These are phyloP conservation scores for Rhizopus arrhizus DNA, from an alignment of 371 early-diverging fungal species.

Conservation along the genomic window DNA sequence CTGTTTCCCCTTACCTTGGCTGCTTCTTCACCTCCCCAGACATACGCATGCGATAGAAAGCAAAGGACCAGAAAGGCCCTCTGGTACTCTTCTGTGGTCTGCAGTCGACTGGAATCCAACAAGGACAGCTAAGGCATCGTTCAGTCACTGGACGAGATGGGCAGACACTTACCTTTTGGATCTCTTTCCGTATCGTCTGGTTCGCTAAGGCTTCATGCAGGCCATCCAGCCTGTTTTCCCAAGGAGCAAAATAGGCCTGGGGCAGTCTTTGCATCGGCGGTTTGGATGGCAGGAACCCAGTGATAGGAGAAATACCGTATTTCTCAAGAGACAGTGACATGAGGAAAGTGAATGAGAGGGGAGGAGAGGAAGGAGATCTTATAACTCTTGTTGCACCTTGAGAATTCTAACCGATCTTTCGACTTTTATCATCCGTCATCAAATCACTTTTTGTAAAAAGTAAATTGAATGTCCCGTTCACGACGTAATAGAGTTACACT, in stretches of 20 bases:
- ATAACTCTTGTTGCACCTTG: too few relatives aligned
- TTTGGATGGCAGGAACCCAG: constrained; percentile 86
- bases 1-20: constrained; percentile 66
- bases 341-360: too few relatives aligned
- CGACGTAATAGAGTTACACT: too few relatives aligned
- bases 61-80: constrained; percentile 86
- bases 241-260: constrained; percentile 79
- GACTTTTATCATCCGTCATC: too few relatives aligned
- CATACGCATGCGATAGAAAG: constrained; percentile 88
- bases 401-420: too few relatives aligned
- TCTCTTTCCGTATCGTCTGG: constrained; percentile 69
- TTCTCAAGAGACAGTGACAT: constrained; percentile 54
- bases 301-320: constrained; percentile 80
- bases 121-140: constrained; percentile 66
- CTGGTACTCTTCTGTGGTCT: constrained; percentile 69
- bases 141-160: not conserved
- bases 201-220: constrained; percentile 78
- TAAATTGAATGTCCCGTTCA: too few relatives aligned
- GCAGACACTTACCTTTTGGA: constrained; percentile 60
- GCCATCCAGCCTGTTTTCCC: constrained; percentile 84
- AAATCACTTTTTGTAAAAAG: too few relatives aligned
- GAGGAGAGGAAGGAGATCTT: too few relatives aligned
- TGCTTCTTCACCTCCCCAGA: constrained; percentile 85
- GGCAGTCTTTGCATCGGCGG: constrained; percentile 73
- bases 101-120: constrained; percentile 65